Evolutionary conservation across 306 rosid genomes (phyloP), one percentile per base, ranked within the genome.

Genomic region (Fagus sylvatica): DNA sequence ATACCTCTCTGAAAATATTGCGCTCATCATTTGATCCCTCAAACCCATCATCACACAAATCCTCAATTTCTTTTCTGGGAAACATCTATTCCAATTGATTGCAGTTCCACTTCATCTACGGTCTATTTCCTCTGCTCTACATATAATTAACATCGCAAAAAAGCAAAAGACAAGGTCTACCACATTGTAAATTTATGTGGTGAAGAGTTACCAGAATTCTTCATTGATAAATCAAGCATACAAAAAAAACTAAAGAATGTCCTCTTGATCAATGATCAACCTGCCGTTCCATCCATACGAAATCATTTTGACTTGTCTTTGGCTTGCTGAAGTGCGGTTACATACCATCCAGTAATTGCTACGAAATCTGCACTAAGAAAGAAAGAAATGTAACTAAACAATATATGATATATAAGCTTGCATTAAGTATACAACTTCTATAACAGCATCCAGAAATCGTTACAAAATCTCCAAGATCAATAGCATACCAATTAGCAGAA

Each of bases 11-110:
- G 81, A 89, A 95, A 88, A 93, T 89, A 81, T 67, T 72, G 57
- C 72, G 83, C 88, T 93, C 98, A 71, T 76, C 83, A 69, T 84
- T 82, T 7, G 98, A 95, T 69, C 98, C 98, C 78, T 95, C 98
- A 70, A 91, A 86, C 74, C 78, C 85, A 88, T 90, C 96, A 82
- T 91, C 90, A 40, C 73, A 86, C 78, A 93, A 85, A 83, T 89
- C 90, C 65, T 85, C 90, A 65, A 84, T 85, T 79, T 74, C 86
- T 74, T 83, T 80, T 76, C 39, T 51, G 42, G 37, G 75, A 40
- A 80, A 85, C 90, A 87, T 91, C 74, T 79, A 86, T 53, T 41
- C 78, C 55, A 68, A 81, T 42, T 49, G 54, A 65, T 36, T 62
- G 78, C 55, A 33, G 67, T 76, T 73, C 79, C 81, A 84, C 76